Percentiles rank a stretch among this genome's conserved stretches.
phyloP scores from a whole-genome alignment of 768 basidiomycete species.

The Nidula microcarpa region DNA sequence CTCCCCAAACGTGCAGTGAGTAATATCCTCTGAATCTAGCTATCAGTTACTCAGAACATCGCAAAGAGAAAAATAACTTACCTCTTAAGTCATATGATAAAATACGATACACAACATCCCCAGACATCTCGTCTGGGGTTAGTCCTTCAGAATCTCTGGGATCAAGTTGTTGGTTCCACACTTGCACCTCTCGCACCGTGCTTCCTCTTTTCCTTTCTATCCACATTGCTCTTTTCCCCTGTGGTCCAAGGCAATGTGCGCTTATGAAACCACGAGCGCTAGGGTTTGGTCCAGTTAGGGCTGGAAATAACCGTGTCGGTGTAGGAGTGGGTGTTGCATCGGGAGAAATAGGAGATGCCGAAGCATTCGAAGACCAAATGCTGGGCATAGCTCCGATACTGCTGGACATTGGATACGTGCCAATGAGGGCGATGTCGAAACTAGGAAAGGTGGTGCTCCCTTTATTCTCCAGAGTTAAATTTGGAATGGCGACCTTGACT shows the following conservation, averaged over 20 bases:
- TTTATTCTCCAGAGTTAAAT: not conserved
- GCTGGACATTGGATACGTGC: constrained; percentile 38
- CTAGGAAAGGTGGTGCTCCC: constrained; percentile 4
- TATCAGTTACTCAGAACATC: not conserved
- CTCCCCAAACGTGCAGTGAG: constrained; percentile 42
- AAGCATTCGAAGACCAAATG: constrained; percentile 1
- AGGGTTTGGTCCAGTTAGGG: not conserved
- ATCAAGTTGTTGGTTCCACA: constrained; percentile 25
- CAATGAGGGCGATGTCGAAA: constrained; percentile 36
- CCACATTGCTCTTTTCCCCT: constrained; percentile 54
- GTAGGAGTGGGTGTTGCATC: constrained; percentile 9
- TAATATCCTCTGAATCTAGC: constrained; percentile 35
- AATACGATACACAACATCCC: constrained; percentile 23
- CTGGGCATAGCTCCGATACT: constrained; percentile 7
- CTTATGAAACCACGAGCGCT: constrained; percentile 46
- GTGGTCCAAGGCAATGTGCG: constrained; percentile 41
- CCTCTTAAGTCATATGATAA: constrained; percentile 31
- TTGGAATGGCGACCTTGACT: constrained; percentile 19
- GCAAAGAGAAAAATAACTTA: not conserved
- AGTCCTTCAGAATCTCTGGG: constrained; percentile 2
- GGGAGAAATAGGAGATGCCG: constrained; percentile 5
- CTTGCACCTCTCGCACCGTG: constrained; percentile 39
- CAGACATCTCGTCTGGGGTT: constrained; percentile 17
- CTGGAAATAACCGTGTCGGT: constrained; percentile 2
- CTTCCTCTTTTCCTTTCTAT: constrained; percentile 44